Base-by-base conservation (phyloP, 257 asterid genomes). In the Solanum bulbocastanum region DNA sequence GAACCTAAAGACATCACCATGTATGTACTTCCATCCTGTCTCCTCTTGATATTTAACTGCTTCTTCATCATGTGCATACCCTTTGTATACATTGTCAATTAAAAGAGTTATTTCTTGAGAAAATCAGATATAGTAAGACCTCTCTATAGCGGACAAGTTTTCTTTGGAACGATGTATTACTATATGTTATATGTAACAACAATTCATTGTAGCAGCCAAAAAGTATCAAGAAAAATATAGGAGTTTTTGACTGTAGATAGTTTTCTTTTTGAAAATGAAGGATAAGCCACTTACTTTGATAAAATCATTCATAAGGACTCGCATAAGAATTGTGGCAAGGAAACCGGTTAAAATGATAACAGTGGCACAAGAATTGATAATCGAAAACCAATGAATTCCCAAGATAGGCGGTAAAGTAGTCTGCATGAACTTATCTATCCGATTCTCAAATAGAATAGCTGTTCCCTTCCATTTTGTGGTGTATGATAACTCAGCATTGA, bases 31-130 rank as follows among this genome's bases (percentile, higher is more conserved):
- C 98, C 97, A 95, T 58, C 96, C 97, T 35, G 94, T 94, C 90
- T 95, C 96, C 88, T 95, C 98, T 85, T 92, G 97, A 86, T 93
- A 93, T 10, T 94, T 94, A 42, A 89, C 95, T 62, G 93, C 85
- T 88, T 94, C 98, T 90, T 94, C 98, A 58, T 94, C 96, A 78
- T 92, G 95, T n/a, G 98, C 93, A 87, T 94, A 94, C 88, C 95
- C 93, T 84, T 88, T 33, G 66, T 18, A 74, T 60, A 36, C 25
- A n/a, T n/a, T n/a, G n/a, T n/a, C n/a, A n/a, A 39, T 58, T 73
- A 2, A 37, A 39, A 30, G 25, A 44, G 42, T 52, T 60, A 74
- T 15, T n/a, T 20, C 23, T 13, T 16, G 10, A 69, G 49, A 8
- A 30, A 62, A 75, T 15, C 25, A 9, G 23, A 18, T 42, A 42